Conservation (phyloP, 345 rosid genomes). For the Aquilaria sinensis region DNA sequence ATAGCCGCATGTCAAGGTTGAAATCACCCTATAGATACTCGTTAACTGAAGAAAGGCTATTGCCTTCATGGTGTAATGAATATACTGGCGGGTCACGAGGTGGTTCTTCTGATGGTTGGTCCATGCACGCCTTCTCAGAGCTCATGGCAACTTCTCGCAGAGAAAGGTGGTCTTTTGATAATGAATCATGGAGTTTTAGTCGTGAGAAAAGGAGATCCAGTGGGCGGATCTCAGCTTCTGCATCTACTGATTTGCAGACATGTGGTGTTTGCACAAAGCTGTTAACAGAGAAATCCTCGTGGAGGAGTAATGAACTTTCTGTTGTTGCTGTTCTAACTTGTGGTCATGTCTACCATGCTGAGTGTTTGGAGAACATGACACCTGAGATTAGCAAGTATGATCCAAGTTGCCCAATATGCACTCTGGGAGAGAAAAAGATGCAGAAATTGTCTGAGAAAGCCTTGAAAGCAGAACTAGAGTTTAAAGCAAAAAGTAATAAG, state of each 20-base stretch:
- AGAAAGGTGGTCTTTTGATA: constrained; percentile 60
- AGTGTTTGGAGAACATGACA: constrained; percentile 90
- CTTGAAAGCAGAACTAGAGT: constrained; percentile 67
- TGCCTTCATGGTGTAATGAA: constrained; percentile 54
- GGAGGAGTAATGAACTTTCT: constrained; percentile 69
- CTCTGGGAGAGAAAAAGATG: constrained; percentile 75
- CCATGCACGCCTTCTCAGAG: constrained; percentile 79
- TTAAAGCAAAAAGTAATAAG: constrained; percentile 55
- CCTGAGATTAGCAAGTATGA: constrained; percentile 72
- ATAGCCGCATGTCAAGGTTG: constrained; percentile 26
- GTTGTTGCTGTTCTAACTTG: constrained; percentile 77
- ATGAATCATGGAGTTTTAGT: constrained; percentile 40
- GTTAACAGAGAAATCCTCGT: constrained; percentile 67
- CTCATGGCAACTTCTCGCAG: constrained; percentile 58
- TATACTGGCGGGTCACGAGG: constrained; percentile 44
- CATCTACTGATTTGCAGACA: constrained; percentile 47
- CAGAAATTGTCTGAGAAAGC: constrained; percentile 74
- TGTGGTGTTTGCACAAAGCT: constrained; percentile 89
- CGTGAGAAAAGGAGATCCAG: constrained; percentile 43
- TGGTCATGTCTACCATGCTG: constrained; percentile 97
- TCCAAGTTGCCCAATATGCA: constrained; percentile 90
- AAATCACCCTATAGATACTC: constrained; percentile 36
- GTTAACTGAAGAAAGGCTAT: constrained; percentile 36
- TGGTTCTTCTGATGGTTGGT: constrained; percentile 82
- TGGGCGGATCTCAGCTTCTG: constrained; percentile 32